Base-by-base conservation (phyloP, 2,329 filamentous ascomycete genomes). In the Zasmidium angulare region DNA sequence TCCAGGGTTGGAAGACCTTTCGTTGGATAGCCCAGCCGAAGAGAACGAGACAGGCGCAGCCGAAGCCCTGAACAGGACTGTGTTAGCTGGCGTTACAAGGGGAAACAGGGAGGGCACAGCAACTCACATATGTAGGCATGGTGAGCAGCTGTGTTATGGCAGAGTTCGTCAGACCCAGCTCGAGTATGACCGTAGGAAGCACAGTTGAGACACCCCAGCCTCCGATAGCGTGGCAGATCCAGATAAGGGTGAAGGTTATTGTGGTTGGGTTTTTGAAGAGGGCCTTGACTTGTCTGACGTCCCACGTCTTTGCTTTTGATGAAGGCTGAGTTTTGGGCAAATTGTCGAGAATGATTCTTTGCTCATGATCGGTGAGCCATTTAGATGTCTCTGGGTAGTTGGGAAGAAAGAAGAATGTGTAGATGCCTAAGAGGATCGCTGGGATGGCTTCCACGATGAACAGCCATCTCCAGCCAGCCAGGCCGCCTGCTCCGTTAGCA, bases 371-470 rank as follows among this genome's bases (percentile, higher is more conserved):
- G 0, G 76, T 81, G 2, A 89, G 77, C 67, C 89, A 89, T 0
- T 69, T 73, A 1, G 86, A 84, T 1, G 73, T 78, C 2, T 73
- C 74, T 1, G 86, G 85, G 63, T 85, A 88, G 69, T 88, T 85
- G 55, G 83, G 75, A 67, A 88, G 83, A 47, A 76, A 74, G 71
- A 68, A 62, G 53, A 54, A 63, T 19, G 64, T 63, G 40, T 65
- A 63, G 68, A 79, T 81, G 46, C 78, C 79, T 47, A 68, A 65
- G 54, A 81, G 63, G 47, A 80, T 76, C 1, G 61, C 56, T 4
- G 58, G 61, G 11, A 68, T 68, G 31, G 57, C 26, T 29, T 29
- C 26, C 4, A 29, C 11, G 26, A 29, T 29, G 26, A 29, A 29
- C 11, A 29, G 69, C 66, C 56, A 66, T 52, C 68, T 48, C 66